phyloP scores from a whole-genome alignment of 2,329 filamentous ascomycete genomes.

The Fusarium praegraminearum region DNA sequence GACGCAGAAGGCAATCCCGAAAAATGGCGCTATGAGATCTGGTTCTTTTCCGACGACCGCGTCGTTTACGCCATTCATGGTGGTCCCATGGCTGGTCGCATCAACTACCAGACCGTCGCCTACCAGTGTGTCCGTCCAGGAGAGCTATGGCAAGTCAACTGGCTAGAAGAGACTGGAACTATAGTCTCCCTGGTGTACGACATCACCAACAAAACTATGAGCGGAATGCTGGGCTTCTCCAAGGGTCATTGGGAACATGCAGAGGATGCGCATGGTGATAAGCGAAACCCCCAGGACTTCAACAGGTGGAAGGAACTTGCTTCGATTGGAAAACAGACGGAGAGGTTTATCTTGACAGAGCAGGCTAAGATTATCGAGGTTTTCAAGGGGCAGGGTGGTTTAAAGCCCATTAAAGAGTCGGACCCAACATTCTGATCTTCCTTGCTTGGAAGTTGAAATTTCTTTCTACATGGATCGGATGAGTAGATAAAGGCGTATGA shows the following conservation, averaged over 20 bases:
- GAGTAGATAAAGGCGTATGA: neutral
- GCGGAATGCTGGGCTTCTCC: constrained; percentile 65
- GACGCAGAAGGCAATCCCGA: constrained; percentile 62
- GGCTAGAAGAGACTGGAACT: constrained; percentile 71
- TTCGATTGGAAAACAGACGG: constrained; percentile 61
- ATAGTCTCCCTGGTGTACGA: constrained; percentile 68
- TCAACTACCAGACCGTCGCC: constrained; percentile 65
- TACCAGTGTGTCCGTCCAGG: constrained; percentile 69
- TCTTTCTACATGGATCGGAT: neutral
- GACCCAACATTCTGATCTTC: constrained; percentile 27
- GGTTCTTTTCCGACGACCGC: constrained; percentile 67
- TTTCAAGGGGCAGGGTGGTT: constrained; percentile 62
- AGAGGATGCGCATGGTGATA: constrained; percentile 65
- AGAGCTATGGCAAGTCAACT: constrained; percentile 71
- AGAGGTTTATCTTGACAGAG: constrained; percentile 64
- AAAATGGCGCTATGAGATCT: constrained; percentile 72
- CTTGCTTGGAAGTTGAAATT: accelerated
- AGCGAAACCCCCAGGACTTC: constrained; percentile 63
- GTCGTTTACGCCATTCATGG: constrained; percentile 71
- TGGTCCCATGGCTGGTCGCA: constrained; percentile 67
- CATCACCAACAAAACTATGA: constrained; percentile 61
- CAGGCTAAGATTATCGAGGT: constrained; percentile 64
- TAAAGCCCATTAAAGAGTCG: constrained; percentile 58
- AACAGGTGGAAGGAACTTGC: constrained; percentile 64
- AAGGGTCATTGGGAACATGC: constrained; percentile 67